Percentiles rank a stretch among this genome's conserved stretches.
Evolutionary conservation across 2,329 filamentous ascomycete species (phyloP).

Genomic region (Arthrobotrys sphaeroides): DNA sequence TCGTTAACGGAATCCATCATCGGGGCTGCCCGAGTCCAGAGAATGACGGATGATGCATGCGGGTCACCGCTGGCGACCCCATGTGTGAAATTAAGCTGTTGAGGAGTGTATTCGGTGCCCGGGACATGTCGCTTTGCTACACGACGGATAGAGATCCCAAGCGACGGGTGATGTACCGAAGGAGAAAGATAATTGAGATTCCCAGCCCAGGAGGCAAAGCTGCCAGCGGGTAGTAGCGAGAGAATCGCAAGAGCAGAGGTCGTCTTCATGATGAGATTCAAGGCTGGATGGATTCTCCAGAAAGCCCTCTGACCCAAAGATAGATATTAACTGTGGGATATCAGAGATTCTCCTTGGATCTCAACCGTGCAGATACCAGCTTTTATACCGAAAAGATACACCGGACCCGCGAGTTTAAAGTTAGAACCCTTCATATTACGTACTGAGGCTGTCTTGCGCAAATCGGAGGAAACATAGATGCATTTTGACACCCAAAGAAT

Average conservation of each 20-base stretch:
- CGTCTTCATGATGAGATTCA: background rate
- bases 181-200: slow-evolving; percentile 76
- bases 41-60: slow-evolving; percentile 62
- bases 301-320: background rate
- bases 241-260: background rate
- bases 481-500: background rate
- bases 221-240: background rate
- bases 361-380: background rate
- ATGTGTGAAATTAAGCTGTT: slow-evolving; percentile 71
- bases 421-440: too few species aligned
- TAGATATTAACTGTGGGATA: background rate
- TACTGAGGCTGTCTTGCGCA: background rate
- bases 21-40: slow-evolving; percentile 63
- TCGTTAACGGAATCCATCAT: slow-evolving; percentile 61
- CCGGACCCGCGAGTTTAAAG: background rate
- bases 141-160: slow-evolving; percentile 73
- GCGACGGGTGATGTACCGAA: slow-evolving; percentile 70
- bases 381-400: background rate
- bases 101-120: slow-evolving; percentile 62
- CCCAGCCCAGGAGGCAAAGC: slow-evolving; percentile 58
- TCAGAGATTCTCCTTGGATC: background rate
- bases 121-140: slow-evolving; percentile 68
- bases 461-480: background rate
- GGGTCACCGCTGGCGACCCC: slow-evolving; percentile 67
- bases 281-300: background rate